Base-by-base conservation (phyloP, 352 stramenopile genomes). In the Phytophthora hibernalis region DNA sequence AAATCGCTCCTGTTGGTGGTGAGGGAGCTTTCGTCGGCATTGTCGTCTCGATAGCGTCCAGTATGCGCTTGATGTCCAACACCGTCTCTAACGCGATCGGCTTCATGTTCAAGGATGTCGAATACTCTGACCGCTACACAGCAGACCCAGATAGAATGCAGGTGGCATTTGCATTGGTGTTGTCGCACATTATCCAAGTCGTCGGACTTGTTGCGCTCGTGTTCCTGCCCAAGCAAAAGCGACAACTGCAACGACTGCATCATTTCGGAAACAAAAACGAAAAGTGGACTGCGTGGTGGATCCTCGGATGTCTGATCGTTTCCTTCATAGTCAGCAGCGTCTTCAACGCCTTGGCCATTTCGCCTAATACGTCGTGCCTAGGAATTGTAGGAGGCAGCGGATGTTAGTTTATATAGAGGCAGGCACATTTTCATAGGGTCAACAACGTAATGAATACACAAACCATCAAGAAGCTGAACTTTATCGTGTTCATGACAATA, bases 141-240 rank as follows among this genome's bases (percentile, higher is more conserved):
- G 15, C 28, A 43, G 70, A 72, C 56, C 40, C 66, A 15, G 61
- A 72, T 13, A 38, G 50, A 13, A 67, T 71, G 54, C 70, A 74
- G 33, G 78, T 88, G 50, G 65, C 74, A 20, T 66, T 82, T 24
- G 74, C 72, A 9, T 49, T 90, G n/a, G 60, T 77, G 1, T 66
- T 87, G 16, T 85, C 70, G 42, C 83, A 80, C 60, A 61, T 65
- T 18, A 72, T 85, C 54, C 74, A 83, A 56, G 22, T 85, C 7
- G 18, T 90, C 8, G 78, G 73, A 16, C 60, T 82, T 7, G 65
- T 79, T 13, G 77, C 68, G 1, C 57, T 90, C 15, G 50, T 72
- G 10, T 85, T 85, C 52, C 40, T 88, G n/a, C 80, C 83, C 0
- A 72, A 68, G 16, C 81, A 90, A 64, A 87, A 86, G 44, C 53